Conservation (phyloP, 176 grass and related monocot species). For the Alloteropsis semialata region DNA sequence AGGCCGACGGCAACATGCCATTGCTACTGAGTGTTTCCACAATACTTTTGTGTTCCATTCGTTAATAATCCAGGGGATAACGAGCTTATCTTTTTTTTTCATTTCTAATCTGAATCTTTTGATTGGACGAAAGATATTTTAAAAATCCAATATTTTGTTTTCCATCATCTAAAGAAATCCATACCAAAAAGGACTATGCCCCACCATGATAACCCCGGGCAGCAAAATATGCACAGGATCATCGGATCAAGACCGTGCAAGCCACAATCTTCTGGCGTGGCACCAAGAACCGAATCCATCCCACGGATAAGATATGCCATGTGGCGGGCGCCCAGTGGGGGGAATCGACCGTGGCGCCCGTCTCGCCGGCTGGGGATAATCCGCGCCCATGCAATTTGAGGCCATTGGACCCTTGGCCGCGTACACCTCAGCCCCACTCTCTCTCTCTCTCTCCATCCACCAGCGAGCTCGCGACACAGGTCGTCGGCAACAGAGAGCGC, state of each 20-base stretch:
- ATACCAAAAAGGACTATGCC: not conserved
- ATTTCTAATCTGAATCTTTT: too few relatives aligned
- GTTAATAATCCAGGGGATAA: too few relatives aligned
- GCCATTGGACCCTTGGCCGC: conserved; percentile 29
- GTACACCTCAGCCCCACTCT: not conserved
- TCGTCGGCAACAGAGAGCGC: not conserved
- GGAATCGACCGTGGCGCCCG: not conserved
- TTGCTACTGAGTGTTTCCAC: too few relatives aligned
- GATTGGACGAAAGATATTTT: too few relatives aligned
- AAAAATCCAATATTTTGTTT: too few relatives aligned
- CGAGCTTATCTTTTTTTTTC: too few relatives aligned
- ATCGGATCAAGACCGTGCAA: not conserved
- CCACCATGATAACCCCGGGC: not conserved
- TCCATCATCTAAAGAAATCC: too few relatives aligned
- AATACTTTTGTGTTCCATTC: too few relatives aligned
- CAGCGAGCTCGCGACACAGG: not conserved
- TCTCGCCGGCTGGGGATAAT: conserved; percentile 50
- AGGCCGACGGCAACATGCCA: too few relatives aligned
- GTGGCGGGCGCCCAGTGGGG: conserved; percentile 46
- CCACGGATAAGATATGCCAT: conserved; percentile 59
- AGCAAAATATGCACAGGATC: not conserved
- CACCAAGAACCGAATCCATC: conserved; percentile 20
- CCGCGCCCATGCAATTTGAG: conserved; percentile 38
- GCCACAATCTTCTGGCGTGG: not conserved
- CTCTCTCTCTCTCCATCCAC: not conserved